Evolutionary conservation across 2,329 filamentous ascomycete species (phyloP).

Genomic region (Ilyonectria mors-panacis): DNA sequence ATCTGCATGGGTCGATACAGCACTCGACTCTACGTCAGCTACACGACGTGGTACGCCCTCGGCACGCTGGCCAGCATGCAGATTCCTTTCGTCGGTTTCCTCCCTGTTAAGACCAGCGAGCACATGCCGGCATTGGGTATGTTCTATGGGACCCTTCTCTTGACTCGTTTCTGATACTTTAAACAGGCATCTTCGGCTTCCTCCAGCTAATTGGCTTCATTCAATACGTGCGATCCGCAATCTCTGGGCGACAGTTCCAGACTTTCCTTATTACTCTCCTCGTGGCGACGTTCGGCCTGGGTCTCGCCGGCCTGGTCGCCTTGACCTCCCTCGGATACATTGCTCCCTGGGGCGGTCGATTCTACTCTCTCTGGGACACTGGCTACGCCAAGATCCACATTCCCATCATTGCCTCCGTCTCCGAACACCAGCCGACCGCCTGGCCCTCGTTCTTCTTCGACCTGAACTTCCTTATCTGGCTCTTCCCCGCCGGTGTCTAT

Average conservation of each 20-base stretch:
- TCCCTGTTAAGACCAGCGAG: slow-evolving; percentile 96
- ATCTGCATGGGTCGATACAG: slow-evolving; percentile 98
- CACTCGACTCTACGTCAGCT: slow-evolving; percentile 93
- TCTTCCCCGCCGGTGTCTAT: slow-evolving; percentile 98
- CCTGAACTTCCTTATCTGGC: slow-evolving; percentile 97
- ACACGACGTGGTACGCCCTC: slow-evolving; percentile 97
- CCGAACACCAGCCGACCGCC: slow-evolving; percentile 97
- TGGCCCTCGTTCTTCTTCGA: slow-evolving; percentile 99
- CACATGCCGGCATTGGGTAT: slow-evolving; percentile 96
- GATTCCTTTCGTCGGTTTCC: slow-evolving; percentile 97
- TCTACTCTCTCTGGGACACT: slow-evolving; percentile 99
- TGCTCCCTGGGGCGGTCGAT: slow-evolving; percentile 97
- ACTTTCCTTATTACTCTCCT: slow-evolving; percentile 86
- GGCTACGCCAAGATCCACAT: slow-evolving; percentile 99
- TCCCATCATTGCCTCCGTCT: slow-evolving; percentile 99
- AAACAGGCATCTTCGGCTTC: slow-evolving; percentile 90
- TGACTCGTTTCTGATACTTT: slow-evolving; percentile 26
- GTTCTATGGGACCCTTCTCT: slow-evolving; percentile 14
- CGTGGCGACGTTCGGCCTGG: slow-evolving; percentile 80
- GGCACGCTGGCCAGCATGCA: slow-evolving; percentile 99
- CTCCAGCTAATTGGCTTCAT: slow-evolving; percentile 94
- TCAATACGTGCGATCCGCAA: slow-evolving; percentile 88
- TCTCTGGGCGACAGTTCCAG: slow-evolving; percentile 94
- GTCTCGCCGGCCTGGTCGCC: slow-evolving; percentile 83
- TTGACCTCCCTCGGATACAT: slow-evolving; percentile 92